A percentile compares a stretch with the other conserved stretches of the same genome.
Conservation (phyloP, 441 rosid species). For the Metrosideros polymorpha region DNA sequence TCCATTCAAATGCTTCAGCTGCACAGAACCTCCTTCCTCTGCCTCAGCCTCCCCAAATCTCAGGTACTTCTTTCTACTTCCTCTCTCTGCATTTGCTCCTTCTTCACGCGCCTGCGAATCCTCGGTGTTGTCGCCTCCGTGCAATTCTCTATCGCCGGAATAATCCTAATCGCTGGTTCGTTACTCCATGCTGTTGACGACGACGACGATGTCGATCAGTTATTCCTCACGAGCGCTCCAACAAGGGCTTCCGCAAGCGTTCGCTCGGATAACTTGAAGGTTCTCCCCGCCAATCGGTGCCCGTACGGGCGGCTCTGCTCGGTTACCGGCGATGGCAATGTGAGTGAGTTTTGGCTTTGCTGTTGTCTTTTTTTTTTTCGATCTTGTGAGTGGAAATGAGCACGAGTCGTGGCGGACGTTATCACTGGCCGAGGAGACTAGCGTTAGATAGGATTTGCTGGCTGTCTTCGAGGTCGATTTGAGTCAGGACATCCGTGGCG, state of each 20-base stretch:
- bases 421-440: not conserved
- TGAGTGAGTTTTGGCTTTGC: slow-evolving; percentile 2
- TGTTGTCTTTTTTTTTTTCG: not conserved
- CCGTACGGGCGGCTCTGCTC: slow-evolving; percentile 11
- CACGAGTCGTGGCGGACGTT: not conserved
- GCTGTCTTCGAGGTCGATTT: not conserved
- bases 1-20: not conserved
- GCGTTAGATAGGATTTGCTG: not conserved
- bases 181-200: not conserved
- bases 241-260: not conserved
- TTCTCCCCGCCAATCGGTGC: not conserved
- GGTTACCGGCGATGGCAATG: slow-evolving; percentile 3
- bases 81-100: not conserved
- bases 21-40: not conserved
- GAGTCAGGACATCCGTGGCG: not conserved
- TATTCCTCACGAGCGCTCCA: not conserved
- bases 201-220: not conserved
- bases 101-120: not conserved
- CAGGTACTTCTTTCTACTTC: not conserved
- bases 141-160: not conserved
- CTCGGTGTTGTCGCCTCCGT: not conserved
- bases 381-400: not conserved
- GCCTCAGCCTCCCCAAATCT: not conserved
- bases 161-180: not conserved
- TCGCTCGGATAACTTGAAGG: not conserved